These are phyloP conservation scores for Periconia sp. DNA, from an alignment of 2,329 filamentous ascomycete genomes.

Conservation along the genomic window DNA sequence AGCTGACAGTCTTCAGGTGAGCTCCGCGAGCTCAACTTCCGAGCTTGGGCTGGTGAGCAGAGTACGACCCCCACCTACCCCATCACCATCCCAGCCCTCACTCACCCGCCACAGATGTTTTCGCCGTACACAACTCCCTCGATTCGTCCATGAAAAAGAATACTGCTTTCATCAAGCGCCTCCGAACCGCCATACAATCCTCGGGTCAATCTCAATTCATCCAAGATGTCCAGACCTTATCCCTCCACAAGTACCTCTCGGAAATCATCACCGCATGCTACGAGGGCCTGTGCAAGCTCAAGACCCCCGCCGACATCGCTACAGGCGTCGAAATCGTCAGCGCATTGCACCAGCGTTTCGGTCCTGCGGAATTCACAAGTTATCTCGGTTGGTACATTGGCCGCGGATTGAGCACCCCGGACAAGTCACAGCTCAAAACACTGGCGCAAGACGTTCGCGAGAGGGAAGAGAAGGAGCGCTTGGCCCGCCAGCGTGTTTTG, in stretches of 20 bases:
- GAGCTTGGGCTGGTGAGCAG: conserved; percentile 85
- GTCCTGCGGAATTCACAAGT: conserved; percentile 84
- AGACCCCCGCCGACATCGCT: conserved; percentile 87
- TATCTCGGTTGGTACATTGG: conserved; percentile 91
- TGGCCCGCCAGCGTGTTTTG: conserved; percentile 81
- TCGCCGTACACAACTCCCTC: conserved; percentile 74
- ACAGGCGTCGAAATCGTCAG: conserved; percentile 91
- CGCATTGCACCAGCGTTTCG: conserved; percentile 94
- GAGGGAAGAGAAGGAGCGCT: conserved; percentile 91
- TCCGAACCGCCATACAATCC: conserved; percentile 84
- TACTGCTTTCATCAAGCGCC: conserved; percentile 94
- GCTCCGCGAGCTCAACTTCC: conserved; percentile 83
- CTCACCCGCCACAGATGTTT: conserved; percentile 63
- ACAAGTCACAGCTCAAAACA: conserved; percentile 79
- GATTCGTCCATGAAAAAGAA: conserved; percentile 98
- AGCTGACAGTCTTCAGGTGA: conserved; percentile 64
- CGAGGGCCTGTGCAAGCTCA: conserved; percentile 89
- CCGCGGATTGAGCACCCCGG: conserved; percentile 86
- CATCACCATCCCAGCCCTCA: conserved; percentile 5
- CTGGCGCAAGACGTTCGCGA: conserved; percentile 81
- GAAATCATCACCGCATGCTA: conserved; percentile 96
- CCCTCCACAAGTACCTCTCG: conserved; percentile 93
- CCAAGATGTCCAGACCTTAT: conserved; percentile 85
- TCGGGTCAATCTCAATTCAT: conserved; percentile 81
- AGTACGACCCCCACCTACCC: conserved; percentile 55